These are phyloP conservation scores for Setaria viridis DNA, from an alignment of 202 grass and related monocot genomes.

Conservation along the genomic window DNA sequence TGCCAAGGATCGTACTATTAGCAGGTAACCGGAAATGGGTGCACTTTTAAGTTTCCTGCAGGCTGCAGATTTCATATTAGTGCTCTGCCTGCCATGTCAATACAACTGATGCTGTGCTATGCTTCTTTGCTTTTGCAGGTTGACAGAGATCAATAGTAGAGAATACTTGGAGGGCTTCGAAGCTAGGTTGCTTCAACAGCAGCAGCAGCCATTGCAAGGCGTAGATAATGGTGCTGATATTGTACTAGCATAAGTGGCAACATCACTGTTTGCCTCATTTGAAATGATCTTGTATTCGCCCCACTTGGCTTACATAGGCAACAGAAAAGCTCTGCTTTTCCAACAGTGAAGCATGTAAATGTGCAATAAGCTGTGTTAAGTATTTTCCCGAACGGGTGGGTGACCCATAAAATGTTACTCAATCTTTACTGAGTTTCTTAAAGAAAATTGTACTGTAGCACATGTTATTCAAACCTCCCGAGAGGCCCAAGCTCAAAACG, in stretches of 20 bases:
- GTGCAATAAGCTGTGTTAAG: slow-evolving; percentile 37
- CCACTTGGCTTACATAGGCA: slow-evolving; percentile 8
- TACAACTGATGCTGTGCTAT: neutral
- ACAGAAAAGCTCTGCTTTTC: neutral
- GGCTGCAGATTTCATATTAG: neutral
- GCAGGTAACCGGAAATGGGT: slow-evolving; percentile 60
- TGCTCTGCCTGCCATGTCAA: neutral
- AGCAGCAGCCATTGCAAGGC: slow-evolving; percentile 49
- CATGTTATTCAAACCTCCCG: neutral
- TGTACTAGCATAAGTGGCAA: slow-evolving; percentile 35
- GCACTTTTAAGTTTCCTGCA: neutral
- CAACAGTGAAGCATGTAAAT: slow-evolving; percentile 45
- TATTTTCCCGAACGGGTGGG: neutral
- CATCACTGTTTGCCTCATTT: neutral
- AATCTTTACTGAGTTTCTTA: neutral
- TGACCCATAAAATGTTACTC: slow-evolving; percentile 10
- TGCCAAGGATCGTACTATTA: slow-evolving; percentile 92
- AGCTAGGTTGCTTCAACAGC: slow-evolving; percentile 50
- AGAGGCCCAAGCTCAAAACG: neutral
- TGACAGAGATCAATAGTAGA: slow-evolving; percentile 93
- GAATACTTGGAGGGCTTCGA: slow-evolving; percentile 90
- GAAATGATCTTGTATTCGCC: neutral
- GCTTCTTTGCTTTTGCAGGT: slow-evolving; percentile 48
- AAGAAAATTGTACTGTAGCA: neutral
- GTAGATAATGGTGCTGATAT: slow-evolving; percentile 48